Evolutionary conservation across 2,329 filamentous ascomycete species (phyloP).

Genomic region (Xylaria sp.): DNA sequence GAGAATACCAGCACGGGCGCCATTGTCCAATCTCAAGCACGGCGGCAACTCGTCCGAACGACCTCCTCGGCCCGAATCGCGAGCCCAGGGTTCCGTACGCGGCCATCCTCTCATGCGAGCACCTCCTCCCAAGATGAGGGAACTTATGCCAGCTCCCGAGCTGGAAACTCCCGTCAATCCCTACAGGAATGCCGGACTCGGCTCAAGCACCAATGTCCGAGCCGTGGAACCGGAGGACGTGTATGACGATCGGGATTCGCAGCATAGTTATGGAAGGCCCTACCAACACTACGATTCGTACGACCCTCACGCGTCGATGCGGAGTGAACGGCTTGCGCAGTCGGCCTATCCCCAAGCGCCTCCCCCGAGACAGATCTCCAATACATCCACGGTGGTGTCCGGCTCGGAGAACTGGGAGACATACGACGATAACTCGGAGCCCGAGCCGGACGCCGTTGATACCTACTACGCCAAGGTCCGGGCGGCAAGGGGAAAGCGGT

Average conservation of each 20-base stretch:
- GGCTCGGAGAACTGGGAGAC: conserved; percentile 98
- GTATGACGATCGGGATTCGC: conserved; percentile 69
- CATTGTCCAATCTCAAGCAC: conserved; percentile 69
- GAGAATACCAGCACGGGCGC: conserved; percentile 70
- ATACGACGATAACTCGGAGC: conserved; percentile 82
- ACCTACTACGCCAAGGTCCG: conserved; percentile 79
- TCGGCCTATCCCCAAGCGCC: conserved; percentile 46
- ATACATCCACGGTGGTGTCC: conserved; percentile 74
- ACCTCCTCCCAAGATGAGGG: conserved; percentile 91
- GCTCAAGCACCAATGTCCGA: conserved; percentile 58
- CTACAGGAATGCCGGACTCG: conserved; percentile 52
- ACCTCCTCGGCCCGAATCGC: conserved; percentile 48
- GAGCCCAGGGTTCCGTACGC: conserved; percentile 51
- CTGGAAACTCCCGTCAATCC: conserved; percentile 54
- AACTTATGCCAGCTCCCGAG: conserved; percentile 60
- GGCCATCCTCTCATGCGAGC: conserved; percentile 62
- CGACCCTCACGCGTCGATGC: conserved; percentile 44
- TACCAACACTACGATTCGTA: conserved; percentile 38
- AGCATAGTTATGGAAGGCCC: conserved; percentile 40
- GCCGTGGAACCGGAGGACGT: conserved; percentile 77
- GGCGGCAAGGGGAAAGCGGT: conserved; percentile 68
- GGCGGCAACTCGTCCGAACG: conserved; percentile 84
- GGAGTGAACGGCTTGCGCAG: conserved; percentile 40
- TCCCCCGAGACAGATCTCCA: conserved; percentile 68
- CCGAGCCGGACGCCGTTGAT: conserved; percentile 74